Conservation (phyloP, 352 stramenopile species). For the Pythium rhizo-oryzae region DNA sequence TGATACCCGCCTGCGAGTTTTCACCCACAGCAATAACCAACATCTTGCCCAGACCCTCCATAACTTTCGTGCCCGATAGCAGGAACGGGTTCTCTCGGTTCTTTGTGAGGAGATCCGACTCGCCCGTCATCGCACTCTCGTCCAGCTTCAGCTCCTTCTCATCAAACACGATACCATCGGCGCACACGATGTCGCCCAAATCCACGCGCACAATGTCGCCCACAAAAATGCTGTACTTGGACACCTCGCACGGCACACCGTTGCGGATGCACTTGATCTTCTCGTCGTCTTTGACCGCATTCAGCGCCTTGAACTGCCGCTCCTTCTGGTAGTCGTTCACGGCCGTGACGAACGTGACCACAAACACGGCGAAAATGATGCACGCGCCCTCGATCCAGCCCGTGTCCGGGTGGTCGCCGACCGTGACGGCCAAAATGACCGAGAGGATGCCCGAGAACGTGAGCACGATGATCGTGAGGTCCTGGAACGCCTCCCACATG, state of each 20-base stretch:
- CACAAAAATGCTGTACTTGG: conserved; percentile 83
- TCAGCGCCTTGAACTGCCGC: too few relatives aligned
- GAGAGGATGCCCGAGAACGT: conserved; percentile 59
- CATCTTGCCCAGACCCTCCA: too few relatives aligned
- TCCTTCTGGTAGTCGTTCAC: conserved; percentile 93
- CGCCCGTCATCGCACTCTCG: too few relatives aligned
- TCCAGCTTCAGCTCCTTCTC: too few relatives aligned
- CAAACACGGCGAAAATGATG: conserved; percentile 91
- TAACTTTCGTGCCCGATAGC: too few relatives aligned
- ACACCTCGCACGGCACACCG: conserved; percentile 56
- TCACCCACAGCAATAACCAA: too few relatives aligned
- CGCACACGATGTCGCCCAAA: too few relatives aligned
- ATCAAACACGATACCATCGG: too few relatives aligned
- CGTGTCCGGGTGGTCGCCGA: conserved; percentile 63
- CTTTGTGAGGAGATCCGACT: too few relatives aligned
- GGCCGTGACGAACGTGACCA: conserved; percentile 92
- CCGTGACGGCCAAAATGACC: conserved; percentile 48
- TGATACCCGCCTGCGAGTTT: too few relatives aligned
- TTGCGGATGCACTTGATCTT: conserved; percentile 87
- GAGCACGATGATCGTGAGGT: conserved; percentile 75
- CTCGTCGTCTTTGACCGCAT: conserved; percentile 82
- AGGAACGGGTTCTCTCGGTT: too few relatives aligned
- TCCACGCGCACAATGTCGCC: conserved; percentile 93
- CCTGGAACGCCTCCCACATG: too few relatives aligned
- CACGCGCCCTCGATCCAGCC: conserved; percentile 91